A percentile compares a stretch with the other conserved stretches of the same genome.
phyloP scores from a whole-genome alignment of 1,284 basidiomycete species.

The Testicularia cyperi region DNA sequence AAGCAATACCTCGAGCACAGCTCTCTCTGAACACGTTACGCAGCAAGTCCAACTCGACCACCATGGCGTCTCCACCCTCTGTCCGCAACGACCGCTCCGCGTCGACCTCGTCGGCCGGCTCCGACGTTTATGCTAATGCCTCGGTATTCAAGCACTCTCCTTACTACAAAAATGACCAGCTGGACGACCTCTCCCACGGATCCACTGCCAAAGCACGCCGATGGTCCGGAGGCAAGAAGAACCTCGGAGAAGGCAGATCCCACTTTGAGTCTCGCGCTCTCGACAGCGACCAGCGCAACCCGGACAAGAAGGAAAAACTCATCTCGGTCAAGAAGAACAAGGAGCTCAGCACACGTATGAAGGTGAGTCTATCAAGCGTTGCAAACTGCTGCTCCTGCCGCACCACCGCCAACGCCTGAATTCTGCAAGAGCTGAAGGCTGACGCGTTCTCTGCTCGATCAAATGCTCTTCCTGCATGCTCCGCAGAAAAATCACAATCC shows the following conservation, averaged over 20 bases:
- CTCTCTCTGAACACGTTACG: no score
- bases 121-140: slow-evolving; percentile 24
- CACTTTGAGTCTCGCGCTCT: slow-evolving; percentile 16
- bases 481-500: slow-evolving; percentile 25
- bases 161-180: slow-evolving; percentile 22
- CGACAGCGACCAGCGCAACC: slow-evolving; percentile 6
- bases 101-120: slow-evolving; percentile 14
- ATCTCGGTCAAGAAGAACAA: slow-evolving; percentile 35
- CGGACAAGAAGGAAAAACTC: slow-evolving; percentile 6
- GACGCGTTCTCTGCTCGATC: no score
- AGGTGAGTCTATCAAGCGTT: slow-evolving; percentile 1
- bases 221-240: slow-evolving; percentile 30
- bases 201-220: slow-evolving; percentile 22
- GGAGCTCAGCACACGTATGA: slow-evolving; percentile 19
- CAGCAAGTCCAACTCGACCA: no score
- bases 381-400: no score
- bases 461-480: no score
- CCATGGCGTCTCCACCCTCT: not conserved
- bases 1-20: no score
- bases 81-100: slow-evolving; percentile 1
- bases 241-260: slow-evolving; percentile 19
- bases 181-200: slow-evolving; percentile 35
- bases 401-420: no score
- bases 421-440: no score
- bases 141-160: slow-evolving; percentile 27